Base-by-base conservation (phyloP, 495 filamentous ascomycete genomes). In the Aspergillus carlsbadensis region DNA sequence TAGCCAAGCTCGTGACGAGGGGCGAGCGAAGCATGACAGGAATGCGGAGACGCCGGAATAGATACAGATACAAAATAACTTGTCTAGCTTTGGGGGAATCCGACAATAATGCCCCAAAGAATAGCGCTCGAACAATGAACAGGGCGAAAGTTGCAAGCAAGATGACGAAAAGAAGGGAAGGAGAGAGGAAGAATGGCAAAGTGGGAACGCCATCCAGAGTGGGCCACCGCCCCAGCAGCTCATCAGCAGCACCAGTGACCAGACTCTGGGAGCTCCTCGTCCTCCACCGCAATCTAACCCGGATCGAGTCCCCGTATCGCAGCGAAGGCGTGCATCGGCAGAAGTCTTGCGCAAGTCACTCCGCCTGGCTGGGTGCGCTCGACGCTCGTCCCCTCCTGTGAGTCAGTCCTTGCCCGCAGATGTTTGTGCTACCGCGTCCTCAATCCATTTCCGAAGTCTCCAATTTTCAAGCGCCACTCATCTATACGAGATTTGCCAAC, bases 101-200 rank as follows among this genome's bases (percentile, higher is more conserved):
- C 13, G 17, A 57, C 54, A 57, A 50, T 42, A 45, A 13, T 33
- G 10, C 3, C 17, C 1, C 54, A 40, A 57, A 57, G 31, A 50
- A 50, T 24, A 43, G 31, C 10, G 15, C 5, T 17, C 36, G 18
- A 20, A 57, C 37, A 57, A 57, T 57, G 46, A 37, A 60, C 22
- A 55, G 49, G 45, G 51, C 37, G 48, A 37, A n/a, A 36, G 8
- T 29, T 22, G 33, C 33, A 35, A 58, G n/a, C 37, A 40, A 37
- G 45, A 39, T 26, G 34, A 39, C 34, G 20, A 14, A 50, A 42
- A 21, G 57, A 49, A 35, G 49, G n/a, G 57, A 43, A 52, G 50
- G 29, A 34, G 57, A 50, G 43, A 26, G n/a, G n/a, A n/a, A n/a
- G n/a, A n/a, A n/a, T n/a, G n/a, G n/a, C n/a, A n/a, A n/a, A n/a